Conservation (phyloP, 2,329 filamentous ascomycete genomes). For the Claviceps africana region DNA sequence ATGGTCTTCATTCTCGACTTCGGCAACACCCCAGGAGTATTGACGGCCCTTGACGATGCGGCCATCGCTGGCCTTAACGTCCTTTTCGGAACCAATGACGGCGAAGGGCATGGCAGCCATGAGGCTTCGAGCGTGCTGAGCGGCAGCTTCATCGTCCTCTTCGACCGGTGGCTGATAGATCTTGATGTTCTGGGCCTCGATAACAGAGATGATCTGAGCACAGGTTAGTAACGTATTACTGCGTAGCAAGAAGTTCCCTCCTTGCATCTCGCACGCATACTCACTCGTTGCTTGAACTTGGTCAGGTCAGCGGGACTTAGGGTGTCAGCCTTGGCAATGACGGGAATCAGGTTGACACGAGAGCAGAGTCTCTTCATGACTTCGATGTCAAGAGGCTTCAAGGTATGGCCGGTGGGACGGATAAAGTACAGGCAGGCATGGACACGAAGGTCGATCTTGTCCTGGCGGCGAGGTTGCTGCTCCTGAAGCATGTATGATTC, state of each 20-base stretch:
- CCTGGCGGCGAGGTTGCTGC: constrained; percentile 91
- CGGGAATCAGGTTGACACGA: constrained; percentile 94
- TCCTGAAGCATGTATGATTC: constrained; percentile 99
- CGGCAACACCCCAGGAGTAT: constrained; percentile 97
- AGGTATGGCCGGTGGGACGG: constrained; percentile 89
- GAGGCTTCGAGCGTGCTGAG: constrained; percentile 83
- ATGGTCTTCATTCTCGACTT: constrained; percentile 99
- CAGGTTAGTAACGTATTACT: no score
- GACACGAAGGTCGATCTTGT: constrained; percentile 99
- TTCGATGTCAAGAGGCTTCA: constrained; percentile 98
- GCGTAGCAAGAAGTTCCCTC: no score
- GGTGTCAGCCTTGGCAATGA: constrained; percentile 97
- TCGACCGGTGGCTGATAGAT: constrained; percentile 97
- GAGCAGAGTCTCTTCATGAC: constrained; percentile 99
- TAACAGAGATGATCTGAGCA: constrained; percentile 76
- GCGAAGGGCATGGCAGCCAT: constrained; percentile 98
- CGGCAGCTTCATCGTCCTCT: constrained; percentile 94
- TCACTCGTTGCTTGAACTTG: constrained; percentile 89
- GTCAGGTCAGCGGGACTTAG: constrained; percentile 82
- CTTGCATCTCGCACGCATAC: constrained; percentile 18
- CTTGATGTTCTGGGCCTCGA: constrained; percentile 98
- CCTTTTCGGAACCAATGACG: constrained; percentile 97
- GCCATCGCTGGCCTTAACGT: constrained; percentile 90
- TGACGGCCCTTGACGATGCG: constrained; percentile 98
- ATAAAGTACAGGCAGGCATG: constrained; percentile 99